Percentiles rank a stretch among this genome's conserved stretches.
Conservation (phyloP, 768 basidiomycete species). For the Collybia sordida region DNA sequence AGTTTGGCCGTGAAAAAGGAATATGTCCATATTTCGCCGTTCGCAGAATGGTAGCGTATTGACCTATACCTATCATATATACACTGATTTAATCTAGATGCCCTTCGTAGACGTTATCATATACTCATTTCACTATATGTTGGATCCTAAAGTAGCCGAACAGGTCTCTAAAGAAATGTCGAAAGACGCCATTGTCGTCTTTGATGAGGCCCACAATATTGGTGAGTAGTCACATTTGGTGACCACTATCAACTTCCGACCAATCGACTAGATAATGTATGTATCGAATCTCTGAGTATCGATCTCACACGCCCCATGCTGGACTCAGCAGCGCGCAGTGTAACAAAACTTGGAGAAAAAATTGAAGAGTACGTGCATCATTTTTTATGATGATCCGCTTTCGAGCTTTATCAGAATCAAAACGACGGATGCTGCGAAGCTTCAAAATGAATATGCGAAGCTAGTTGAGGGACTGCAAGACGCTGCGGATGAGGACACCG, state of each 20-base stretch:
- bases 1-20: constrained; percentile 81
- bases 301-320: constrained; percentile 97
- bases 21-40: constrained; percentile 97
- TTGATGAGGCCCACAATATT: constrained; percentile 99
- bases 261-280: constrained; percentile 81
- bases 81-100: constrained; percentile 55
- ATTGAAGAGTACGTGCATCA: constrained; percentile 80
- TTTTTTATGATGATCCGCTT: not conserved
- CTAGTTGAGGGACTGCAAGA: constrained; percentile 93
- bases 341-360: constrained; percentile 81
- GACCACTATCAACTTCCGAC: constrained; percentile 22
- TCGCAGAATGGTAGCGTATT: constrained; percentile 77
- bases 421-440: constrained; percentile 85
- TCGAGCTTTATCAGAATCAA: constrained; percentile 69
- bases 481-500: constrained; percentile 63
- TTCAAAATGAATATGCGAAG: constrained; percentile 96
- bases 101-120: constrained; percentile 95
- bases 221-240: constrained; percentile 42
- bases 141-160: constrained; percentile 98
- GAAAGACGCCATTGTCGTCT: constrained; percentile 98
- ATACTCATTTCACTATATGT: constrained; percentile 97
- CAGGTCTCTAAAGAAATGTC: constrained; percentile 98
- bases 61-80: not conserved
- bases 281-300: constrained; percentile 97
- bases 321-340: constrained; percentile 89